A percentile compares a stretch with the other conserved stretches of the same genome.
Conservation (phyloP, 495 filamentous ascomycete species). For the Tricharina praecox region DNA sequence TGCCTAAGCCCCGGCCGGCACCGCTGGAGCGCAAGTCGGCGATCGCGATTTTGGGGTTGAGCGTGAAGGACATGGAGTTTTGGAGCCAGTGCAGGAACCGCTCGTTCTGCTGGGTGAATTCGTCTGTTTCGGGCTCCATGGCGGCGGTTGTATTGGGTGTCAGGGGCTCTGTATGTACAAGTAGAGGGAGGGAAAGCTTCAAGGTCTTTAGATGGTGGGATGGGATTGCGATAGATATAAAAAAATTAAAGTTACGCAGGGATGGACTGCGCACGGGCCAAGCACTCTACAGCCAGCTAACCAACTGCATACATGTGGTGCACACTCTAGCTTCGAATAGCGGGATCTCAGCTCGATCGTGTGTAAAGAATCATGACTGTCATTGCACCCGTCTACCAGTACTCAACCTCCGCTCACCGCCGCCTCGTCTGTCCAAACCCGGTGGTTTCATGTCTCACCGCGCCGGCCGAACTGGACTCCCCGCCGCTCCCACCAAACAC, state of each 20-base stretch:
- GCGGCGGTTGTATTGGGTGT: neutral
- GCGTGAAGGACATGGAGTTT: constrained; percentile 30
- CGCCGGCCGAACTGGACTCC: constrained; percentile 31
- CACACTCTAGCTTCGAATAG: too few species aligned
- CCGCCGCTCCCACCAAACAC: constrained; percentile 33
- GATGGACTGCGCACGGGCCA: too few species aligned
- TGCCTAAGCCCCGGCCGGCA: constrained; percentile 47
- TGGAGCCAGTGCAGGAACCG: constrained; percentile 41
- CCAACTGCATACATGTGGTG: too few species aligned
- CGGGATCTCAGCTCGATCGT: too few species aligned
- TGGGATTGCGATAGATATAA: too few species aligned
- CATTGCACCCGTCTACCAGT: too few species aligned
- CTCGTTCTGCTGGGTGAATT: constrained; percentile 33
- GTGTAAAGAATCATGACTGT: too few species aligned
- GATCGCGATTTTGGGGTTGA: constrained; percentile 41
- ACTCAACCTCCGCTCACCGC: constrained; percentile 34
- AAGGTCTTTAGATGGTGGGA: too few species aligned
- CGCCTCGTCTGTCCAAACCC: constrained; percentile 81
- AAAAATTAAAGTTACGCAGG: too few species aligned
- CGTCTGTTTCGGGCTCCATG: neutral
- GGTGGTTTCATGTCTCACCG: constrained; percentile 53
- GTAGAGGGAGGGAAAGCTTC: too few species aligned
- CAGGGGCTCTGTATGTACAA: too few species aligned
- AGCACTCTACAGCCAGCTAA: too few species aligned
- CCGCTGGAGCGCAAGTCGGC: constrained; percentile 37